Percentiles rank a stretch among this genome's conserved stretches.
Evolutionary conservation across 140 eudicot species (phyloP).

Genomic region (Oenanthe javanica): DNA sequence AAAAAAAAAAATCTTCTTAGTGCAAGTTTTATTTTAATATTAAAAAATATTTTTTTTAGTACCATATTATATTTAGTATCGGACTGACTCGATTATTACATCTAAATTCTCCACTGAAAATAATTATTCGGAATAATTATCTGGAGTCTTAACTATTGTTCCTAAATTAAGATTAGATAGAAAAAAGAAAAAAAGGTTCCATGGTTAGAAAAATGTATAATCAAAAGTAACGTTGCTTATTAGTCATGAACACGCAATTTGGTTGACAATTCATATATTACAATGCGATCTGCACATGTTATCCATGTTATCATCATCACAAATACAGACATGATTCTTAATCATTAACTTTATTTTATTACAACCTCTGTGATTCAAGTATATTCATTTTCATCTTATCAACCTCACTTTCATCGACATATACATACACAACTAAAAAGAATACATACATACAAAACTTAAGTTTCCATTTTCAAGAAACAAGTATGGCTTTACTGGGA

Average conservation of each 20-base stretch:
- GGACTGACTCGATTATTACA: too few relatives aligned
- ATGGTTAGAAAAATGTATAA: too few relatives aligned
- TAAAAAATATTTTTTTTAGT: too few relatives aligned
- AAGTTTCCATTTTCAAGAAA: neutral
- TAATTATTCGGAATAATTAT: too few relatives aligned
- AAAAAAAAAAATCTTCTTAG: too few relatives aligned
- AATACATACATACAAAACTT: neutral
- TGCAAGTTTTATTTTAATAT: too few relatives aligned
- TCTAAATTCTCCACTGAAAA: too few relatives aligned
- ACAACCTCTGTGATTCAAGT: slow-evolving; percentile 29
- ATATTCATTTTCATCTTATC: slow-evolving; percentile 37
- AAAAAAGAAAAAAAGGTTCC: too few relatives aligned
- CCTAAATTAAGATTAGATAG: too few relatives aligned
- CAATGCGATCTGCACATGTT: neutral
- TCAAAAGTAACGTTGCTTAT: neutral
- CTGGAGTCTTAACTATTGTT: too few relatives aligned
- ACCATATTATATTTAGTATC: too few relatives aligned
- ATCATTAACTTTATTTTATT: neutral
- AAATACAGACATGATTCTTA: neutral
- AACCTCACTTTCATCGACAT: neutral
- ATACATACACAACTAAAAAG: neutral
- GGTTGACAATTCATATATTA: neutral
- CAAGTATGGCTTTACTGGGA: slow-evolving; percentile 41
- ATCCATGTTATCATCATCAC: neutral
- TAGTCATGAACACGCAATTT: neutral